Evolutionary conservation across 2,329 filamentous ascomycete species (phyloP), one percentile per base, ranked within the genome.

Genomic region (Paecilomyces fulvus): DNA sequence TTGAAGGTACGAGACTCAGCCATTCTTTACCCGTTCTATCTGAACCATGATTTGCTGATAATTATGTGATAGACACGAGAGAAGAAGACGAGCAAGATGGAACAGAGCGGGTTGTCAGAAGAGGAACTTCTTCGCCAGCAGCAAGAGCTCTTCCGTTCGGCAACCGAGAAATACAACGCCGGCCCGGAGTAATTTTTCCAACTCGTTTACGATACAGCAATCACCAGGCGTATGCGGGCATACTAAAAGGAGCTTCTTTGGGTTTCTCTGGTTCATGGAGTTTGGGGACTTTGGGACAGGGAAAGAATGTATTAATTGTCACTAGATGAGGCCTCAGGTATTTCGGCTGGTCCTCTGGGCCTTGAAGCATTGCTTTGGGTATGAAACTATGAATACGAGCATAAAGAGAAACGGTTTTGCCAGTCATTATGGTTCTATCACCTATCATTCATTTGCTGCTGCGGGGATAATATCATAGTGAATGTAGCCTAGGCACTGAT

Each of bases 21-120:
- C 52, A 25, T 53, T 63, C 21, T 60, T 55, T 20, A 51, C 58
- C 50, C 48, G 30, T 23, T 53, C 12, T 51, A 46, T 46, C 37
- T 53, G 51, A 55, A 28, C 9, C 9, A 30, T 52, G 12, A 48
- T 43, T 54, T 56, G 37, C 55, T 63, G 53, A 66, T 58, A 60
- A 57, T 61, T 51, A 58, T 56, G 54, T 37, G 17, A 59, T 67
- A 96, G 90, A 90, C 88, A 30, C 88, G 92, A 51, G 94, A 99
- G 76, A 95, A 95, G 80, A 96, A 96, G 75, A 88, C 92, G 62
- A 95, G 92, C 74, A 97, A 97, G 77, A 91, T 97, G 68, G 92
- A 96, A 66, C 88, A 94, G 70, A 96, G 91, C 70, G 92, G 92
- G 55, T 82, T 97, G 77, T 89, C 89, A 0, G 86, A 95, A 70